Evolutionary conservation across 495 filamentous ascomycete genomes (phyloP), one percentile per base, ranked within the genome.

Genomic region (Aspergillus wentii): DNA sequence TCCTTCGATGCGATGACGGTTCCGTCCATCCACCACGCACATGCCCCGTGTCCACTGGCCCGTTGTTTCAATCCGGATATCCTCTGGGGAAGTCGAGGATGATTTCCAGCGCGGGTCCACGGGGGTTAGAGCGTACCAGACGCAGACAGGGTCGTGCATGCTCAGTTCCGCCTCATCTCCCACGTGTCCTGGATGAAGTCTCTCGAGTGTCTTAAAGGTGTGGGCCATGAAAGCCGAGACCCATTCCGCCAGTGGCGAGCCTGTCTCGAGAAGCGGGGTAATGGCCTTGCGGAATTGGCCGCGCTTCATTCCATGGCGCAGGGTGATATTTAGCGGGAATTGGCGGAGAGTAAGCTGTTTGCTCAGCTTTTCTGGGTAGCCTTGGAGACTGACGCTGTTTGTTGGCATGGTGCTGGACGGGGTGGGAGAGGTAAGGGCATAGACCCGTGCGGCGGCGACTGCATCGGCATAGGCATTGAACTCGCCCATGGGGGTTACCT

Each of bases 41-140:
- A 88, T 86, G 2, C 92, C 92, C 29, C 84, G 69, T 35, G 91
- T 95, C 92, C 92, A 98, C 62, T 97, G 91, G 4, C 92, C 92
- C 20, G 72, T 56, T 1, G 86, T 86, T 58, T 98, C 92, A 17
- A 98, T 68, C 10, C 92, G 73, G 35, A 97, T 82, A 61, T 98
- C 92, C 56, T 77, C 66, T 1, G 58, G 62, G 19, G 60, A 64
- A 2, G 40, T 53, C 18, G 53, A 30, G 2, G 55, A 47, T 56
- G 79, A 74, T 18, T 48, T 54, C 68, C 69, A 72, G 1, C 56
- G 46, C 8, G 57, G 39, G 38, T 66, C 62, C 8, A 68, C 60
- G 1, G 54, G 57, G 1, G 80, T 81, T 28, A 94, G 59, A 51
- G 85, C 80, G 53, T 94, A 94, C 86, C 88, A 96, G 5, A 97